These are phyloP conservation scores for Eucalyptus regnans DNA, from an alignment of 345 rosid genomes.

Conservation along the genomic window DNA sequence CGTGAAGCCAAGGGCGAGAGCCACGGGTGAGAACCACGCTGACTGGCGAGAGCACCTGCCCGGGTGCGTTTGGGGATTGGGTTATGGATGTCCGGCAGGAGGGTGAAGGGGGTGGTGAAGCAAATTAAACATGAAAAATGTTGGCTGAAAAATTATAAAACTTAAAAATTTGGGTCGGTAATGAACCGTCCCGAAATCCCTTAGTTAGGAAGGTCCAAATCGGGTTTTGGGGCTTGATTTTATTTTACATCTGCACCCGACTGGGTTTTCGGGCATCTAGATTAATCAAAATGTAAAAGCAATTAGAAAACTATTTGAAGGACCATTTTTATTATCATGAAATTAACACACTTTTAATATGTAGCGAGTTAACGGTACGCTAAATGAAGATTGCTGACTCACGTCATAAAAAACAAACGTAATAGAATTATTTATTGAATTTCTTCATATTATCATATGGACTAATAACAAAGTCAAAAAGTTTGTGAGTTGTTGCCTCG, in stretches of 20 bases:
- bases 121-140: too few species aligned
- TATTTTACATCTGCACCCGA: background rate
- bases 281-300: background rate
- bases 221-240: background rate
- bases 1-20: background rate
- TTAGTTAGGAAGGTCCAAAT: too few species aligned
- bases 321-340: background rate
- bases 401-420: background rate
- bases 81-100: too few species aligned
- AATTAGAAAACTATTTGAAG: background rate
- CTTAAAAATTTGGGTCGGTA: too few species aligned
- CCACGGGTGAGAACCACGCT: background rate
- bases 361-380: background rate
- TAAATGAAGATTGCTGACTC: background rate
- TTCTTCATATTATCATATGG: background rate
- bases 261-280: background rate
- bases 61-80: background rate
- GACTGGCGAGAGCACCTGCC: background rate
- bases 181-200: too few species aligned
- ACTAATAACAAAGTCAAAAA: background rate
- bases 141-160: too few species aligned
- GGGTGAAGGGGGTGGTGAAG: too few species aligned
- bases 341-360: background rate
- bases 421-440: background rate
- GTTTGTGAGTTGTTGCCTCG: background rate